Evolutionary conservation across 345 rosid species (phyloP).

Genomic region (Citrus trifoliata): DNA sequence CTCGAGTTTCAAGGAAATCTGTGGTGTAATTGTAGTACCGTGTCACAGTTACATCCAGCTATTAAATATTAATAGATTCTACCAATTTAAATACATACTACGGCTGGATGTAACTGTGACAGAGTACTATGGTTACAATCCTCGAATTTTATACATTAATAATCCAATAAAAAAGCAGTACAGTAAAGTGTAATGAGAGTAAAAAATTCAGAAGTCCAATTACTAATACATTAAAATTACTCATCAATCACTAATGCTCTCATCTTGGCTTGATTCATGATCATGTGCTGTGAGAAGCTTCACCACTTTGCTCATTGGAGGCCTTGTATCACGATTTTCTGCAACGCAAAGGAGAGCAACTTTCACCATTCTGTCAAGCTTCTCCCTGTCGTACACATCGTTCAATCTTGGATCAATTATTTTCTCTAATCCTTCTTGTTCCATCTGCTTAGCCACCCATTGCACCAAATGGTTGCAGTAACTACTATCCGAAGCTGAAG

Average conservation of each 20-base stretch:
- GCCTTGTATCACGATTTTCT: conserved; percentile 15
- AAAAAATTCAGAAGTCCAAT: no score
- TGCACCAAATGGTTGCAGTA: neutral
- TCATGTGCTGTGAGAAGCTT: neutral
- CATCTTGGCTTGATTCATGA: conserved; percentile 6
- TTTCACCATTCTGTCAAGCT: conserved; percentile 12
- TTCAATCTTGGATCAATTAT: conserved; percentile 14
- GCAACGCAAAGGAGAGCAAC: conserved; percentile 14
- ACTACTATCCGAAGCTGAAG: neutral
- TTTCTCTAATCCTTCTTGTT: neutral
- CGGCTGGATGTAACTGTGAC: no score
- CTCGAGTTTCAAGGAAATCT: no score
- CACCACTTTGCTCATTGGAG: conserved; percentile 24
- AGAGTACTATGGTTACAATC: no score
- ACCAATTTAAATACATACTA: no score
- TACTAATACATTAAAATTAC: no score
- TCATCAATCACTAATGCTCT: neutral
- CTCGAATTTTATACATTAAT: no score
- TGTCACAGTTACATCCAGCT: no score
- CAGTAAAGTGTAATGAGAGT: no score
- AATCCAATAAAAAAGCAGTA: no score
- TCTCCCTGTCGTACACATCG: neutral
- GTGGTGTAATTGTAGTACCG: no score
- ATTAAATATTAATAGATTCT: no score
- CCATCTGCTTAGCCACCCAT: conserved; percentile 2